Base-by-base conservation (phyloP, 352 stramenopile species). In the Pythium guiyangense region DNA sequence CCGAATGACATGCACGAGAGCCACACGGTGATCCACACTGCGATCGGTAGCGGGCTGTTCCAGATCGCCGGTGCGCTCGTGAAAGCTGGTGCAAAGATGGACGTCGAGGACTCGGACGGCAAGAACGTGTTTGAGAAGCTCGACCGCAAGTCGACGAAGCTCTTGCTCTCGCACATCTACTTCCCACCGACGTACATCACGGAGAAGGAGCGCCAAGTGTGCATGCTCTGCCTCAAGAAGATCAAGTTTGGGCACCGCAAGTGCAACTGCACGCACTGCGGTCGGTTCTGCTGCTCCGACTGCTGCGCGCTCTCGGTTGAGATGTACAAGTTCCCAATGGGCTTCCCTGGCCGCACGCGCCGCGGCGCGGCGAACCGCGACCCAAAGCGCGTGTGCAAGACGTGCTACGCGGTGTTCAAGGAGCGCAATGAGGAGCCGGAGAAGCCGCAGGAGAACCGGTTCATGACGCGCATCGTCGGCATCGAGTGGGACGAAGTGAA, bases 401-500 rank as follows among this genome's bases (percentile, higher is more conserved):
- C 83, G 52, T 94, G 84, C 69, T 94, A 74, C 60, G 82, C 81
- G 56, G 70, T 90, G 43, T 91, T 94, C 59, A 92, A 91, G 62
- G 84, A 92, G 67, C 84, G 84, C 62, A 77, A 72, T 15, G 79
- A 85, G 10, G 60, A 86, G 20, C 76, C 78, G 37, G 71, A 88
- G 42, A 88, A 86, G 69, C 67, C 61, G 54, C 64, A 82, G 42
- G 69, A 87, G 57, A 79, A 58, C 49, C 66, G 67, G 57, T 94
- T 94, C 60, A 69, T 94, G 11, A 84, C 77, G 48, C 82, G 84
- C 54, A 75, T 92, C 49, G 90, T 94, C 47, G 86, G 86, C 59
- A 74, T 94, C 54, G 84, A 94, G 54, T 94, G 84, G 84, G 84
- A 94, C 70, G 84, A 94, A 54, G 80, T 94, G n/a, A 94, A 94